A percentile compares a stretch with the other conserved stretches of the same genome.
Evolutionary conservation across 225 moss, liverwort and hornwort species (phyloP).

Genomic region (Climacium dendroides): DNA sequence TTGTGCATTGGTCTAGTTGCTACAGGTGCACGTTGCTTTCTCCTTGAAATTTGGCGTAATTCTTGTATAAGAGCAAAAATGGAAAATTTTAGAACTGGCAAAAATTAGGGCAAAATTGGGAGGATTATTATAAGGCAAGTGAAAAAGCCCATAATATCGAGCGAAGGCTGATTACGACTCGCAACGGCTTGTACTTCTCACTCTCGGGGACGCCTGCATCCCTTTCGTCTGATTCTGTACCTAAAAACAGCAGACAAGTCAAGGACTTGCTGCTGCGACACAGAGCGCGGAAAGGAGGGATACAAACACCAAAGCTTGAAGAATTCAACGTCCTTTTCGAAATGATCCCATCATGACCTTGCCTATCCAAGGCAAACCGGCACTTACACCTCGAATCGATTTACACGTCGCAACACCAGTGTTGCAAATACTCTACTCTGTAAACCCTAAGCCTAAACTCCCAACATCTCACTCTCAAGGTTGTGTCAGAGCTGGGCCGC

Average conservation of each 20-base stretch:
- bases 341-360: constrained; percentile 9
- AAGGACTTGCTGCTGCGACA: neutral
- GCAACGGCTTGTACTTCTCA: constrained; percentile 2
- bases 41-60: no score
- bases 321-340: neutral
- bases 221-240: constrained; percentile 5
- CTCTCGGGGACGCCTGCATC: constrained; percentile 5
- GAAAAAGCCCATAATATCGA: no score
- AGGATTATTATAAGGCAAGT: no score
- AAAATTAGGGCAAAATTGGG: no score
- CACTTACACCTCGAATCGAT: neutral
- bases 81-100: no score
- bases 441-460: neutral
- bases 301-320: neutral
- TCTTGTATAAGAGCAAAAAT: no score
- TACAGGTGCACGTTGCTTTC: no score
- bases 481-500: neutral
- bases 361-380: neutral
- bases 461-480: neutral
- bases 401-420: neutral
- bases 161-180: no score
- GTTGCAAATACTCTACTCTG: neutral
- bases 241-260: constrained; percentile 6
- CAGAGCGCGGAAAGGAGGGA: neutral
- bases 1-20: no score